A percentile compares a stretch with the other conserved stretches of the same genome.
Conservation (phyloP, 192 early-diverging fungal species). For the Geosiphon pyriformis region DNA sequence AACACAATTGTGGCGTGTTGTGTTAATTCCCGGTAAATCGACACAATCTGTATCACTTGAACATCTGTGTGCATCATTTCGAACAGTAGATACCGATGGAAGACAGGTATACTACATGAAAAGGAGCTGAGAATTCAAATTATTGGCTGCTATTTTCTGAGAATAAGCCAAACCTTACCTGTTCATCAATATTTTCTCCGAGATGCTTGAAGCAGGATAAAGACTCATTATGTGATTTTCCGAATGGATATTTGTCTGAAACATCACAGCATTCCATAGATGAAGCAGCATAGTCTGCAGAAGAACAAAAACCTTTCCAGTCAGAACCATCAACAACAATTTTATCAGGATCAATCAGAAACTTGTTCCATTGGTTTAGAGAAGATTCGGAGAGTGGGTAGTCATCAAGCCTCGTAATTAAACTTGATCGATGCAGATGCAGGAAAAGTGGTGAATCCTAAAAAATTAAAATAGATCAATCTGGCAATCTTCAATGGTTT, state of each 20-base stretch:
- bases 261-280: conserved; percentile 55
- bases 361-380: conserved; percentile 27
- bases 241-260: conserved; percentile 45
- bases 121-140: too few species aligned
- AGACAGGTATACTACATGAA: conserved; percentile 27
- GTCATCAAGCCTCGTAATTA: conserved; percentile 44
- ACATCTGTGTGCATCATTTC: conserved; percentile 34
- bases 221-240: conserved; percentile 35
- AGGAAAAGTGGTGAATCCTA: conserved; percentile 44
- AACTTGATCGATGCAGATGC: conserved; percentile 38
- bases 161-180: too few species aligned
- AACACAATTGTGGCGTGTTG: conserved; percentile 38
- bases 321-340: conserved; percentile 1
- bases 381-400: conserved; percentile 31
- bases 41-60: conserved; percentile 29
- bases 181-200: too few species aligned
- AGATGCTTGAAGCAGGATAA: conserved; percentile 46
- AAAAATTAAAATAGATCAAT: background rate
- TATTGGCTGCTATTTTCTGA: too few species aligned
- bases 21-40: background rate
- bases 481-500: background rate
- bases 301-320: conserved; percentile 31
- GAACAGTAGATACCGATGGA: conserved; percentile 35
- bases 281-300: conserved; percentile 19
- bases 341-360: conserved; percentile 12